Percentiles rank a stretch among this genome's conserved stretches.
These are phyloP conservation scores for Xylariaceae sp. DNA, from an alignment of 2,329 filamentous ascomycete species.

Conservation along the genomic window DNA sequence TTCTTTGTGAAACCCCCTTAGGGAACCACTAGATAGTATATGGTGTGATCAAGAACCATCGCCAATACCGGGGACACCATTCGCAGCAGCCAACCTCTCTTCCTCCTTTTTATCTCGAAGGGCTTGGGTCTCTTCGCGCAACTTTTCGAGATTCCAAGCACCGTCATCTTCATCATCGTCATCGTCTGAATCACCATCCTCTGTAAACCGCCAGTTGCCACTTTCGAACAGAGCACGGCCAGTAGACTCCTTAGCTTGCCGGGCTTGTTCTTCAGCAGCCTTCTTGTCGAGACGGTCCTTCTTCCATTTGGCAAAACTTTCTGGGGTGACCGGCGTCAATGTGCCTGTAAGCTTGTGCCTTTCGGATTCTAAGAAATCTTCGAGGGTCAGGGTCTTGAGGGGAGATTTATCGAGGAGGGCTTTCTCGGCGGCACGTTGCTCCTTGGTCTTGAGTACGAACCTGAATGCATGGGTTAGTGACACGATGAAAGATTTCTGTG, in stretches of 20 bases:
- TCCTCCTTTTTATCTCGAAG: conserved; percentile 72
- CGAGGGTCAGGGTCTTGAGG: conserved; percentile 86
- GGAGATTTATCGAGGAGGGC: conserved; percentile 94
- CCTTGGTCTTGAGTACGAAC: conserved; percentile 96
- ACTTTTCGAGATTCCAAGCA: conserved; percentile 74
- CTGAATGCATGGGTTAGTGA: conserved; percentile 43
- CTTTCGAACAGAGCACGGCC: conserved; percentile 94
- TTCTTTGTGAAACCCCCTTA: conserved; percentile 7
- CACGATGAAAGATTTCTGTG: background rate
- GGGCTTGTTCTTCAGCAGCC: conserved; percentile 85
- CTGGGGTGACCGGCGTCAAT: conserved; percentile 88
- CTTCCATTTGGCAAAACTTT: conserved; percentile 96
- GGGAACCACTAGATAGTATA: conserved; percentile 9
- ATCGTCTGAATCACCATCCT: conserved; percentile 57
- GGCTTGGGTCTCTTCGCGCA: conserved; percentile 81
- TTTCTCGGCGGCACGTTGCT: conserved; percentile 93
- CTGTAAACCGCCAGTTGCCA: conserved; percentile 78
- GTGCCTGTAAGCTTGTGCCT: conserved; percentile 90
- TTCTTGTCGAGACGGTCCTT: conserved; percentile 92
- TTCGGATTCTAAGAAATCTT: conserved; percentile 96
- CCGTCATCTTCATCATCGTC: conserved; percentile 51
- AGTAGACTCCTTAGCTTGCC: conserved; percentile 90
- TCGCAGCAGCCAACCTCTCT: conserved; percentile 50
- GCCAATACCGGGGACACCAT: conserved; percentile 34
- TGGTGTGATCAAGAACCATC: conserved; percentile 32